Conservation (phyloP, 306 rosid species). For the Ormosia emarginata region DNA sequence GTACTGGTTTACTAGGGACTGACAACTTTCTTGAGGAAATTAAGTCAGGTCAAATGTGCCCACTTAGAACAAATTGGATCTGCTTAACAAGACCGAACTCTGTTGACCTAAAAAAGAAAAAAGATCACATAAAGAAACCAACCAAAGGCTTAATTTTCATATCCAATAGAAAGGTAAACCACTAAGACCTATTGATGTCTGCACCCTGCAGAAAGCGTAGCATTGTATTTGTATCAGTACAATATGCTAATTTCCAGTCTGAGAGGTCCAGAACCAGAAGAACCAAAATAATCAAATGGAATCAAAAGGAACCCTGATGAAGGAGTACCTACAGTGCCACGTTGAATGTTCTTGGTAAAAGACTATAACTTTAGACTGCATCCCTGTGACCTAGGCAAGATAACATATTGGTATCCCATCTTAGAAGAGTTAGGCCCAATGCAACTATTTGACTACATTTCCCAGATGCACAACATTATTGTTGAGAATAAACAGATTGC, state of each 20-base stretch:
- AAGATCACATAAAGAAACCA: too few species aligned
- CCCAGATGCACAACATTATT: slow-evolving; percentile 24
- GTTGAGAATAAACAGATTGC: slow-evolving; percentile 39
- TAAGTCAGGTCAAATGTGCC: too few species aligned
- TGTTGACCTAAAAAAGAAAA: too few species aligned
- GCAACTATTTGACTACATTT: slow-evolving; percentile 34
- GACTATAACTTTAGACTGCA: slow-evolving; percentile 29
- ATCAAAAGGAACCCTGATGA: slow-evolving; percentile 38
- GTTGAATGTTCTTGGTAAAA: slow-evolving; percentile 19
- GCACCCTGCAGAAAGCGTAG: not conserved
- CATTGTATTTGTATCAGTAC: not conserved
- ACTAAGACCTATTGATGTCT: not conserved
- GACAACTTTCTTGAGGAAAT: too few species aligned
- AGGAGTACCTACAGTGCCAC: not conserved
- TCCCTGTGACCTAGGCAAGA: slow-evolving; percentile 25
- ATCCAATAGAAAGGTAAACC: too few species aligned
- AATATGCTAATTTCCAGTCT: slow-evolving; percentile 36
- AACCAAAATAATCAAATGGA: slow-evolving; percentile 31
- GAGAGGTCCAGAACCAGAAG: not conserved
- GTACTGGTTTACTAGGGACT: too few species aligned
- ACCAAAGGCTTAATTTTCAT: too few species aligned
- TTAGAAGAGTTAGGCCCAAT: slow-evolving; percentile 32
- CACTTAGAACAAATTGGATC: too few species aligned
- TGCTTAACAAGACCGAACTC: too few species aligned
- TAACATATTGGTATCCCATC: slow-evolving; percentile 15